Conservation (phyloP, 2,329 filamentous ascomycete genomes). For the Keithomyces neogunnii region DNA sequence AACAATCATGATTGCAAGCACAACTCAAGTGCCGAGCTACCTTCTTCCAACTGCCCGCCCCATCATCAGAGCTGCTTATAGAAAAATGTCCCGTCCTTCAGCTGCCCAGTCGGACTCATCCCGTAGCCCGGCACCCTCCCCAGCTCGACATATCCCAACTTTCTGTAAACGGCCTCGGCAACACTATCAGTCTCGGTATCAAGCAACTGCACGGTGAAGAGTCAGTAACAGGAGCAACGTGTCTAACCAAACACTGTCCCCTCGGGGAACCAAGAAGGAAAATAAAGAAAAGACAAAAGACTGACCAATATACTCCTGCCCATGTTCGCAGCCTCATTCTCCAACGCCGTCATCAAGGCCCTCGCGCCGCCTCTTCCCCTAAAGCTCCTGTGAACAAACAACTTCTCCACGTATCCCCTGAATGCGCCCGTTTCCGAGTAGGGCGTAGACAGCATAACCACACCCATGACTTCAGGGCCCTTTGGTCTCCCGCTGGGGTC, state of each 20-base stretch:
- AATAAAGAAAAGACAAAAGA: slow-evolving; percentile 6
- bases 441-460: slow-evolving; percentile 46
- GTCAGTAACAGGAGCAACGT: not conserved
- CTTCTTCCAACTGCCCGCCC: not conserved
- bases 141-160: slow-evolving; percentile 46
- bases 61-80: slow-evolving; percentile 43
- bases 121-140: slow-evolving; percentile 48
- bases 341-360: slow-evolving; percentile 43
- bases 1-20: not conserved
- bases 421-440: slow-evolving; percentile 47
- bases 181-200: slow-evolving; percentile 43
- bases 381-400: slow-evolving; percentile 45
- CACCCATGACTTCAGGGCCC: slow-evolving; percentile 41
- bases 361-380: slow-evolving; percentile 43
- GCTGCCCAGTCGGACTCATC: slow-evolving; percentile 37
- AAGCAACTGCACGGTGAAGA: slow-evolving; percentile 29
- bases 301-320: slow-evolving; percentile 46
- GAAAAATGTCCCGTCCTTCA: slow-evolving; percentile 46
- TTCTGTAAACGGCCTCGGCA: slow-evolving; percentile 45
- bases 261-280: no score
- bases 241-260: no score
- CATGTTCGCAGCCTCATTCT: slow-evolving; percentile 39
- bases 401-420: slow-evolving; percentile 46
- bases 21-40: no score
- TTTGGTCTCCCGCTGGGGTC: slow-evolving; percentile 25